A percentile compares a stretch with the other conserved stretches of the same genome.
Evolutionary conservation across 2,329 filamentous ascomycete genomes (phyloP).

Genomic region (Xylaria sp.): DNA sequence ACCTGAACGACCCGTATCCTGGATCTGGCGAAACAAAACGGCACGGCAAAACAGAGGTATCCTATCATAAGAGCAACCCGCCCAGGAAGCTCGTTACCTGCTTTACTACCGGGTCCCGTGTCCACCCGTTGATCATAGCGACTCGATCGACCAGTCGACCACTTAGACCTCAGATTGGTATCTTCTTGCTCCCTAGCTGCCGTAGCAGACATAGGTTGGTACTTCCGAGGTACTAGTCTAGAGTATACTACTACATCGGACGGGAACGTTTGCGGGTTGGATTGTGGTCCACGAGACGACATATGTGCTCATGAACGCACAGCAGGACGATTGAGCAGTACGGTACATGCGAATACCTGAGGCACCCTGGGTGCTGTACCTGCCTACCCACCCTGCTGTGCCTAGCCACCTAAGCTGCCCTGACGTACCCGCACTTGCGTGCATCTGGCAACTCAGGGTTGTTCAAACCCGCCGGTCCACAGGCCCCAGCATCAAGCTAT

Average conservation of each 20-base stretch:
- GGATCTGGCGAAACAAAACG: slow-evolving; percentile 16
- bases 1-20: not conserved
- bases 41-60: slow-evolving; percentile 17
- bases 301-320: not conserved
- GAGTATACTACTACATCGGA: slow-evolving; percentile 6
- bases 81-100: not conserved
- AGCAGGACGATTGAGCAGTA: not conserved
- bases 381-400: not conserved
- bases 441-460: slow-evolving; percentile 22
- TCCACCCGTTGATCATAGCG: slow-evolving; percentile 22
- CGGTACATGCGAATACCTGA: not conserved
- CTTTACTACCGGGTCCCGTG: slow-evolving; percentile 11
- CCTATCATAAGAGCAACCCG: slow-evolving; percentile 5
- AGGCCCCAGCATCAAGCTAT: slow-evolving; percentile 26
- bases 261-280: slow-evolving; percentile 9
- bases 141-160: slow-evolving; percentile 16
- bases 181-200: not conserved
- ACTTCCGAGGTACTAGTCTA: slow-evolving; percentile 14
- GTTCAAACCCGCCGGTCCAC: slow-evolving; percentile 15
- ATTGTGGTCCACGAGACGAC: slow-evolving; percentile 6
- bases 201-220: not conserved
- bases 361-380: not conserved
- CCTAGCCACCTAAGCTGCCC: not conserved
- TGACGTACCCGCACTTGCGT: slow-evolving; percentile 8
- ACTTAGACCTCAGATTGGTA: not conserved